Evolutionary conservation across 1,284 basidiomycete species (phyloP).

Genomic region (Apiotrichum gracile): DNA sequence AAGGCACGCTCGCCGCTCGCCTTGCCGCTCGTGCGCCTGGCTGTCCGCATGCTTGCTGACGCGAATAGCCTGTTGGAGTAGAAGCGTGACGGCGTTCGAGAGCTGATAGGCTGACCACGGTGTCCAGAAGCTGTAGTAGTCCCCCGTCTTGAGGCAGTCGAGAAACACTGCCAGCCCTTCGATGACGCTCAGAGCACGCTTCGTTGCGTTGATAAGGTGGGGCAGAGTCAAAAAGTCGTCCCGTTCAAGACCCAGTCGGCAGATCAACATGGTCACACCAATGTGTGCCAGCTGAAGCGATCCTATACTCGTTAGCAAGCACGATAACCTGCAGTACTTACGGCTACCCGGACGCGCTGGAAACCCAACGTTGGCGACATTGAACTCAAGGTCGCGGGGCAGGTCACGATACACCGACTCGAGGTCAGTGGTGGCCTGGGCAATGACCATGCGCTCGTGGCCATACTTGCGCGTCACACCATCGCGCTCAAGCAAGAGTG

Average conservation of each 20-base stretch:
- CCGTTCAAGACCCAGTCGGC: conserved; percentile 15
- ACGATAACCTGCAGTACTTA: neutral
- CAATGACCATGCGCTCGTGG: conserved; percentile 7
- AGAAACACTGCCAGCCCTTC: conserved; percentile 7
- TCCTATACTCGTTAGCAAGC: neutral
- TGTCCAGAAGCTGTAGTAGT: conserved; percentile 9
- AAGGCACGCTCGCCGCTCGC: neutral
- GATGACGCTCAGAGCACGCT: conserved; percentile 5
- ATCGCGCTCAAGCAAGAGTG: conserved; percentile 13
- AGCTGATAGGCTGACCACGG: conserved; percentile 15
- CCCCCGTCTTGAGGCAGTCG: conserved; percentile 3
- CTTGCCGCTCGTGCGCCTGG: neutral
- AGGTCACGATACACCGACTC: conserved; percentile 14
- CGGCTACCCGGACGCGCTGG: neutral
- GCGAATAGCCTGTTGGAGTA: conserved; percentile 14
- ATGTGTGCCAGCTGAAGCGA: conserved; percentile 13
- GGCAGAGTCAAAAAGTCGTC: conserved; percentile 9
- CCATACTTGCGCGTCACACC: neutral
- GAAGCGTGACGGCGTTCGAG: conserved; percentile 11
- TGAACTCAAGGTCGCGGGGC: conserved; percentile 9
- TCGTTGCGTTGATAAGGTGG: conserved; percentile 3
- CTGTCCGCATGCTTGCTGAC: conserved; percentile 7
- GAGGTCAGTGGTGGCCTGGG: conserved; percentile 11
- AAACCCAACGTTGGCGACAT: neutral
- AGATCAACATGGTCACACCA: conserved; percentile 13